Conservation (phyloP, 2,329 filamentous ascomycete species). For the Cercospora sp. region DNA sequence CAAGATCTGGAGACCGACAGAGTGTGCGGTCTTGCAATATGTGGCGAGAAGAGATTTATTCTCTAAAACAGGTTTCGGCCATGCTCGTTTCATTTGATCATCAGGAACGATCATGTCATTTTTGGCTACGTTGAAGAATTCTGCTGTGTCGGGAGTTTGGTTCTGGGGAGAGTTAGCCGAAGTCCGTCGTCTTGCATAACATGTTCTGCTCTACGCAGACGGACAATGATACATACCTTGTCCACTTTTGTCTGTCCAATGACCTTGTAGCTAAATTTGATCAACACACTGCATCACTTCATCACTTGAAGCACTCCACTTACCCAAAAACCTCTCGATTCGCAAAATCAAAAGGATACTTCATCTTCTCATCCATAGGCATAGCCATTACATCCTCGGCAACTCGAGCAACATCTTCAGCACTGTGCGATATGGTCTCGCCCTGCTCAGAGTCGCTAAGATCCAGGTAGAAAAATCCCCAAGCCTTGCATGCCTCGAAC, state of each 20-base stretch:
- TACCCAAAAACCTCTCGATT: slow-evolving; percentile 42
- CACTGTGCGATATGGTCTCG: slow-evolving; percentile 31
- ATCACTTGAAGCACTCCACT: not conserved
- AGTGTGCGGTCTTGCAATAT: slow-evolving; percentile 51
- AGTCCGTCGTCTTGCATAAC: not conserved
- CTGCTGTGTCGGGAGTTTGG: slow-evolving; percentile 55
- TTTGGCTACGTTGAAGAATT: slow-evolving; percentile 59
- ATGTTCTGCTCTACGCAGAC: not conserved
- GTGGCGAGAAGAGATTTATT: slow-evolving; percentile 40
- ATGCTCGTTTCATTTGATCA: slow-evolving; percentile 32
- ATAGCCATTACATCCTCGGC: slow-evolving; percentile 52
- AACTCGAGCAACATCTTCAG: slow-evolving; percentile 37
- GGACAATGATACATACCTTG: slow-evolving; percentile 21
- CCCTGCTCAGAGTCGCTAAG: slow-evolving; percentile 39
- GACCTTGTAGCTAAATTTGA: slow-evolving; percentile 35
- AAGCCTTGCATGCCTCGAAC: slow-evolving; percentile 46
- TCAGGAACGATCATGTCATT: slow-evolving; percentile 53
- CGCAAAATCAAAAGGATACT: slow-evolving; percentile 51
- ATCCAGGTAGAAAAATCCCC: slow-evolving; percentile 61
- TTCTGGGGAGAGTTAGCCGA: slow-evolving; percentile 16
- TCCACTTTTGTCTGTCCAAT: slow-evolving; percentile 52
- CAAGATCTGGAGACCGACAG: slow-evolving; percentile 50
- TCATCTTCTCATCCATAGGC: slow-evolving; percentile 48
- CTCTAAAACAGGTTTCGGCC: slow-evolving; percentile 32
- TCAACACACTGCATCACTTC: not conserved